These are phyloP conservation scores for Erysimum cheiranthoides DNA, from an alignment of 345 rosid genomes.

Conservation along the genomic window DNA sequence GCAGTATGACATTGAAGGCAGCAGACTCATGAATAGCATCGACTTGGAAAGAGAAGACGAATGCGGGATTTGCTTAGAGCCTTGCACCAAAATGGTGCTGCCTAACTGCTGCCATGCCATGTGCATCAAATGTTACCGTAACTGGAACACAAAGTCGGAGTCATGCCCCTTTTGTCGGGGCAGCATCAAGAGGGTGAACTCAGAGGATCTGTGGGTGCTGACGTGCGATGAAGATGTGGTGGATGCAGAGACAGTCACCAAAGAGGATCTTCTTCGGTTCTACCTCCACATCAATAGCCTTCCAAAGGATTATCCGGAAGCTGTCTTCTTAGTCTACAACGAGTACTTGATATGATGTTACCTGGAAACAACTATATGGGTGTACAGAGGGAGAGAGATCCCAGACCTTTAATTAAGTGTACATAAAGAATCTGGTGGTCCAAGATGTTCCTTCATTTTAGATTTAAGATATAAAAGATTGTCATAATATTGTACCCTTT, in stretches of 20 bases:
- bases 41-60: slow-evolving; percentile 92
- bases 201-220: slow-evolving; percentile 96
- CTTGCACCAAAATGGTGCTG: slow-evolving; percentile 89
- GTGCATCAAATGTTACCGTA: slow-evolving; percentile 96
- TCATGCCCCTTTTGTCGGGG: slow-evolving; percentile 98
- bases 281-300: slow-evolving; percentile 78
- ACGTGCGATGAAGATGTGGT: slow-evolving; percentile 85
- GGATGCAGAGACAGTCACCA: slow-evolving; percentile 67
- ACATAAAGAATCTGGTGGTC: slow-evolving; percentile 46
- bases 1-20: slow-evolving; percentile 53
- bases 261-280: slow-evolving; percentile 76
- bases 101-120: slow-evolving; percentile 95
- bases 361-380: slow-evolving; percentile 30
- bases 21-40: slow-evolving; percentile 46
- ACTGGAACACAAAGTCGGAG: slow-evolving; percentile 93
- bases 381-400: slow-evolving; percentile 60
- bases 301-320: slow-evolving; percentile 84
- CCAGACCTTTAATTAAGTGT: slow-evolving; percentile 45
- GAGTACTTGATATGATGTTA: slow-evolving; percentile 74
- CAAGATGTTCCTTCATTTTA: slow-evolving; percentile 26
- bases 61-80: slow-evolving; percentile 97
- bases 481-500: slow-evolving; percentile 34
- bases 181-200: slow-evolving; percentile 91
- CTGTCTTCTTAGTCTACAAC: slow-evolving; percentile 79
- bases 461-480: slow-evolving; percentile 32